phyloP scores from a whole-genome alignment of 305 asterid species.

The Fraxinus angustifolia region DNA sequence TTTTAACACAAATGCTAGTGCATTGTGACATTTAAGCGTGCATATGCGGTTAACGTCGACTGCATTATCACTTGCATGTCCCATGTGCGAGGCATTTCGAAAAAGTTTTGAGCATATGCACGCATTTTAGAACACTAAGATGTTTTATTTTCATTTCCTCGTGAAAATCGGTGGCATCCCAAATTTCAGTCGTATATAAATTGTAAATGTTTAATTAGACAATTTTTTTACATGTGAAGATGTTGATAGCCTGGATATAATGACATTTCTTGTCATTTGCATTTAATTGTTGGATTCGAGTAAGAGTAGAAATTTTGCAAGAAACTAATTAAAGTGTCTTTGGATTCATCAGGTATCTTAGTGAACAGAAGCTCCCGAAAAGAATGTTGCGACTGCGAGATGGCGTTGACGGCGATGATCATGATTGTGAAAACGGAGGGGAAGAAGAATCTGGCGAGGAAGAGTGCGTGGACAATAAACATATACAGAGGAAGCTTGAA shows the following conservation, averaged over 20 bases:
- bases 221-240: slow-evolving; percentile 1
- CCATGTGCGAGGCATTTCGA: neutral
- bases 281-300: neutral
- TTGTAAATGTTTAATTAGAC: neutral
- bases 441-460: slow-evolving; percentile 53
- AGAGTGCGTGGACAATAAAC: slow-evolving; percentile 47
- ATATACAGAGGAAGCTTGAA: slow-evolving; percentile 51
- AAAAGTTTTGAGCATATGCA: neutral
- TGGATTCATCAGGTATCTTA: slow-evolving; percentile 61
- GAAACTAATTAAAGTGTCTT: slow-evolving; percentile 20
- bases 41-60: neutral
- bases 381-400: slow-evolving; percentile 68
- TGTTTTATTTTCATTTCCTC: slow-evolving; percentile 15
- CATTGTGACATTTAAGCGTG: neutral
- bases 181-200: neutral
- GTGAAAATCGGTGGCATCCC: slow-evolving; percentile 1
- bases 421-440: slow-evolving; percentile 41
- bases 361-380: slow-evolving; percentile 69
- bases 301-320: slow-evolving; percentile 11
- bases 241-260: slow-evolving; percentile 13
- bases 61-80: neutral
- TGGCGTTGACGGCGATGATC: slow-evolving; percentile 40
- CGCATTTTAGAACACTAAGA: neutral
- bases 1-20: neutral
- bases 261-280: slow-evolving; percentile 11